Evolutionary conservation across 2,329 filamentous ascomycete genomes (phyloP).

Genomic region (Diplodia mutila): DNA sequence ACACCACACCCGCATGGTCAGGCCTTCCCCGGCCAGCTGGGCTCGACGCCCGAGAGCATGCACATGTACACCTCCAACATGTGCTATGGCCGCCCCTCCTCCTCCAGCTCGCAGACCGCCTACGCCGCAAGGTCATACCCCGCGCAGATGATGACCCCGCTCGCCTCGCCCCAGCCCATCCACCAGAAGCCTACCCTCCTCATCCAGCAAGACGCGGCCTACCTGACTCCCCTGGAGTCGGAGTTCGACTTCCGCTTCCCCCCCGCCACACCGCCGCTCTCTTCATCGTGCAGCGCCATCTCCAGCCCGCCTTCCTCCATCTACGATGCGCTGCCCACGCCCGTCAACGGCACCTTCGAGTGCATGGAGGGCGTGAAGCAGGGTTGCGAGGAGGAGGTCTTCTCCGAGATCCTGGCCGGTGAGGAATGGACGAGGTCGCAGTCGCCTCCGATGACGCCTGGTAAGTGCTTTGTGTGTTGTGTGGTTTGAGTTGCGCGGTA

Average conservation of each 20-base stretch:
- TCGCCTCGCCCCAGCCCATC: conserved; percentile 74
- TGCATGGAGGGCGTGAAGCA: conserved; percentile 51
- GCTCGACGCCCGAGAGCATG: conserved; percentile 42
- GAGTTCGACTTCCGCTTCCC: conserved; percentile 71
- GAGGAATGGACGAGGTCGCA: conserved; percentile 76
- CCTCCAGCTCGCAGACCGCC: conserved; percentile 65
- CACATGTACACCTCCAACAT: conserved; percentile 50
- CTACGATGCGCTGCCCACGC: conserved; percentile 78
- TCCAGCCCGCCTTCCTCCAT: conserved; percentile 79
- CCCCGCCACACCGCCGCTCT: conserved; percentile 85
- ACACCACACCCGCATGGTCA: conserved; percentile 62
- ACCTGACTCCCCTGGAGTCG: conserved; percentile 69
- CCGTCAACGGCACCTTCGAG: conserved; percentile 74
- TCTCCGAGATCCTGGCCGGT: conserved; percentile 71
- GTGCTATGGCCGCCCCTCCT: conserved; percentile 60
- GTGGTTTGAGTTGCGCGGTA: background rate
- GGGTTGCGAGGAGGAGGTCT: conserved; percentile 69
- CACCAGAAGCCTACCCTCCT: conserved; percentile 76
- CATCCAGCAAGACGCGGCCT: conserved; percentile 59
- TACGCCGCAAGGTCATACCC: conserved; percentile 57
- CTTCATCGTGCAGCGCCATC: conserved; percentile 79
- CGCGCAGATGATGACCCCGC: conserved; percentile 70
- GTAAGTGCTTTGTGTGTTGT: conserved; percentile 61
- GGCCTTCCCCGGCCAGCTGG: conserved; percentile 42
- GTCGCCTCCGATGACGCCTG: conserved; percentile 87